A percentile compares a stretch with the other conserved stretches of the same genome.
Conservation (phyloP, 768 basidiomycete genomes). For the Boletus sensibilis region DNA sequence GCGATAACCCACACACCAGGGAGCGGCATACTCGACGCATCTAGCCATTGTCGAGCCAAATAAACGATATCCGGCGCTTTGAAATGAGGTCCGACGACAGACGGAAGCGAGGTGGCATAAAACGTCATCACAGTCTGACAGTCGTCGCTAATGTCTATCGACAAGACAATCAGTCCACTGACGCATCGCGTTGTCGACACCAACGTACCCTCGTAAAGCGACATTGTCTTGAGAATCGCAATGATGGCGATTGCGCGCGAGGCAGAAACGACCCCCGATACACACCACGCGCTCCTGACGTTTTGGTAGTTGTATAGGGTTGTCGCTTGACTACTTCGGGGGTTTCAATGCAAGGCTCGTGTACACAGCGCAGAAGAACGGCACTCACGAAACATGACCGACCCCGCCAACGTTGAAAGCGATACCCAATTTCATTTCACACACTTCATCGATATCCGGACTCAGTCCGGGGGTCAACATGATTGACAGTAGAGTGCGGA, state of each 20-base stretch:
- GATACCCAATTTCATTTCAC: conserved; percentile 56
- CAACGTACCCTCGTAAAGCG: conserved; percentile 65
- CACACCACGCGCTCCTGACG: conserved; percentile 60
- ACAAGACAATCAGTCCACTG: neutral
- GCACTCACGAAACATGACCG: conserved; percentile 52
- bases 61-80: conserved; percentile 68
- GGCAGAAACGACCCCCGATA: conserved; percentile 71
- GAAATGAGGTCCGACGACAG: conserved; percentile 58
- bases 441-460: conserved; percentile 66
- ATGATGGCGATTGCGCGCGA: conserved; percentile 65
- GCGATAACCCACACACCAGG: neutral
- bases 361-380: neutral
- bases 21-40: conserved; percentile 57
- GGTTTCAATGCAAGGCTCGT: neutral
- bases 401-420: conserved; percentile 35
- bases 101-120: conserved; percentile 70
- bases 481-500: conserved; percentile 60
- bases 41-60: conserved; percentile 75
- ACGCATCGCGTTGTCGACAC: neutral
- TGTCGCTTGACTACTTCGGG: conserved; percentile 30
- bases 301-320: conserved; percentile 40
- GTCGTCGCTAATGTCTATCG: conserved; percentile 61
- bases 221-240: conserved; percentile 64
- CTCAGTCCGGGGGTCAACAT: conserved; percentile 72
- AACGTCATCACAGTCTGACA: conserved; percentile 77